Conservation (phyloP, 2,329 filamentous ascomycete species). For the Trichophyton verrucosum region DNA sequence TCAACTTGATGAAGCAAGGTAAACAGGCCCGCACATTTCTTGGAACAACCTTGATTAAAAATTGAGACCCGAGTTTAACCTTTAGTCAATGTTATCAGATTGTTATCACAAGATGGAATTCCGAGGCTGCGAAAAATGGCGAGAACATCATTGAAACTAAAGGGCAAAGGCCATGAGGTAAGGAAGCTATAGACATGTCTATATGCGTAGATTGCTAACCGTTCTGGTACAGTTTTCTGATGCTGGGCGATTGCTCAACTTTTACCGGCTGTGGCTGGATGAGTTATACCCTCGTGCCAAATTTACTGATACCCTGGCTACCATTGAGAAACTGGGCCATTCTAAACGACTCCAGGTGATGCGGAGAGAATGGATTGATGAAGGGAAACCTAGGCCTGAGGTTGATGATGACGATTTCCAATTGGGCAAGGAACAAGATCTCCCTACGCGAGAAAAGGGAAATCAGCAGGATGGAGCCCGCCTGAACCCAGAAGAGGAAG, state of each 20-base stretch:
- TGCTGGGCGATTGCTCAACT: slow-evolving; percentile 64
- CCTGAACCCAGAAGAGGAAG: neutral
- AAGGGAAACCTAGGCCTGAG: slow-evolving; percentile 36
- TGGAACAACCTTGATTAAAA: neutral
- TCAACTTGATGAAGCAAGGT: slow-evolving; percentile 77
- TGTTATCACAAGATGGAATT: slow-evolving; percentile 75
- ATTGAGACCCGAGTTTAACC: no score
- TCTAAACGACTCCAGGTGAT: slow-evolving; percentile 63
- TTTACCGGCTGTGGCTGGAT: slow-evolving; percentile 95
- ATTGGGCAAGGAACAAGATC: neutral
- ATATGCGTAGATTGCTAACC: neutral
- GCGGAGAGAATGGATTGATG: slow-evolving; percentile 73
- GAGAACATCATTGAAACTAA: slow-evolving; percentile 59
- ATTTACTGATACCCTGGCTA: slow-evolving; percentile 75
- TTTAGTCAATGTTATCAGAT: slow-evolving; percentile 33
- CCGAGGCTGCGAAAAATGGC: slow-evolving; percentile 64
- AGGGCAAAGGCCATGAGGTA: slow-evolving; percentile 90
- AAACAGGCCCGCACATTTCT: slow-evolving; percentile 7
- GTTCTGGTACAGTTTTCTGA: slow-evolving; percentile 59
- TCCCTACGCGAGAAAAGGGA: neutral
- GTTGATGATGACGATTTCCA: neutral
- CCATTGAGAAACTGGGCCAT: slow-evolving; percentile 90
- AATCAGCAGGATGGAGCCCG: neutral
- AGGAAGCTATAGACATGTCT: neutral
- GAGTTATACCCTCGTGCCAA: slow-evolving; percentile 90